phyloP scores from a whole-genome alignment of 345 rosid genomes.

The Heritiera littoralis region DNA sequence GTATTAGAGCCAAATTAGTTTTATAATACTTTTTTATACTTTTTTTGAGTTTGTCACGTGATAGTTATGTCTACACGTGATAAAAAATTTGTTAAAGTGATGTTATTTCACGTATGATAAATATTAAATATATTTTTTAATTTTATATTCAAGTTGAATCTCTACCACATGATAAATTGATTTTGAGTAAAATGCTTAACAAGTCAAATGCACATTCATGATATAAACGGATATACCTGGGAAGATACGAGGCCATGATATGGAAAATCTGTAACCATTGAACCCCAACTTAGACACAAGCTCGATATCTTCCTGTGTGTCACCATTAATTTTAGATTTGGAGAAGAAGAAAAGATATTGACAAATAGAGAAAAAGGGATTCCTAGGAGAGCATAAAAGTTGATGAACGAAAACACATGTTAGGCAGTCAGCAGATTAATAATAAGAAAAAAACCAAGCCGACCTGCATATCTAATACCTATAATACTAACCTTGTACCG shows the following conservation, averaged over 20 bases:
- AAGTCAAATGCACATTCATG: neutral
- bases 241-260: slow-evolving; percentile 91
- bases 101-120: too few relatives aligned
- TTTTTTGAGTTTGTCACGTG: too few relatives aligned
- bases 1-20: too few relatives aligned
- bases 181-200: neutral
- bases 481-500: slow-evolving; percentile 60
- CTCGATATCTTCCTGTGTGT: slow-evolving; percentile 81
- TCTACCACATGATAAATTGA: too few relatives aligned
- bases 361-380: neutral
- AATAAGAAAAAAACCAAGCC: neutral
- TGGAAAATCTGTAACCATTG: slow-evolving; percentile 83
- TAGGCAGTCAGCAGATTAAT: too few relatives aligned
- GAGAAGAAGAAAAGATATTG: neutral
- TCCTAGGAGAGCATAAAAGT: neutral
- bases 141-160: too few relatives aligned
- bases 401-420: neutral
- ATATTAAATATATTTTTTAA: too few relatives aligned
- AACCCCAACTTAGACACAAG: slow-evolving; percentile 72
- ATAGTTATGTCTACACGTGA: too few relatives aligned
- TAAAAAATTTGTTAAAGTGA: too few relatives aligned
- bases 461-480: neutral
- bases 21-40: too few relatives aligned
- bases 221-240: slow-evolving; percentile 49
- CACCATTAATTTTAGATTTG: slow-evolving; percentile 18